Evolutionary conservation across 495 filamentous ascomycete genomes (phyloP), one percentile per base, ranked within the genome.

Genomic region (Penicillium longicatenatum): DNA sequence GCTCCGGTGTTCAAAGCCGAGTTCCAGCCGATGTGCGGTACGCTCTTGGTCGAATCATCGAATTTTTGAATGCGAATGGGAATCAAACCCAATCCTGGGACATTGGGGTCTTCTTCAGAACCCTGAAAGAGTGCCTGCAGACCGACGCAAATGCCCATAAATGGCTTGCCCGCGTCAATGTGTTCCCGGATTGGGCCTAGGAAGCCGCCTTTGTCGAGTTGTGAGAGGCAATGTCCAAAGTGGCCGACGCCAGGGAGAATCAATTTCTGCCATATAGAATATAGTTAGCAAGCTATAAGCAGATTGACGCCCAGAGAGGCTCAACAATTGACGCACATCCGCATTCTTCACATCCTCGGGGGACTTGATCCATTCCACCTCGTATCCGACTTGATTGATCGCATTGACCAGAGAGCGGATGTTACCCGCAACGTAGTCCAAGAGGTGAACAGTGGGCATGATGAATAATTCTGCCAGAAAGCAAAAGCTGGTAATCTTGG

Each of bases 11-110:
- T 79, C 56, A 80, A 82, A 41, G 94, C 94, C 30, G 86, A 92
- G 68, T 98, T 98, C 94, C 94, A 98, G 14, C 94, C 94, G 66
- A 98, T 98, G 69, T 98, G 95, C 26, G 94, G 94, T 29, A 98
- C 94, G 35, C 93, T 86, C 69, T 98, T 98, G 20, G 84, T 78
- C 21, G 60, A 59, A 65, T 90, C 85, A 62, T 90, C 75, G 73
- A 98, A 98, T 51, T 87, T 87, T 64, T 82, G 77, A 60, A 98
- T 82, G 19, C 69, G 75, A 37, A 84, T 84, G 17, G 87, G 86
- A 51, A 98, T 82, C 21, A 97, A 31, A 0, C 87, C 86, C 30
- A 98, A 75, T 1, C 94, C 94, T 2, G 84, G 72, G 17, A 88
- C 83, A 17, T 79, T 69, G 16, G 85, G 75, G 54, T 89, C 84